Evolutionary conservation across 2,329 filamentous ascomycete species (phyloP).

Genomic region (Pyrenophora teres): DNA sequence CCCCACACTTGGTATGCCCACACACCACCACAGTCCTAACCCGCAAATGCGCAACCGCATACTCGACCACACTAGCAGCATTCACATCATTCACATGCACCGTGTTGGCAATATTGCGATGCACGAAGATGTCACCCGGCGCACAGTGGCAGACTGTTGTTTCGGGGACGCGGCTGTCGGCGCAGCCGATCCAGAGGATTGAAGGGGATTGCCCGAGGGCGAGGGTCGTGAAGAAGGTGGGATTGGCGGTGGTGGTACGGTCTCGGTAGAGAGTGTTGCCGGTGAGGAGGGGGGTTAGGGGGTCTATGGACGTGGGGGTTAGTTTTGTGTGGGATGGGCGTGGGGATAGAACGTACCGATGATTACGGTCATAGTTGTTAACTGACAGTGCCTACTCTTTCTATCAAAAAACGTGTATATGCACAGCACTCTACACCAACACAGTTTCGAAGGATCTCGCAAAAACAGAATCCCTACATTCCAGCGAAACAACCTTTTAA

Average conservation of each 20-base stretch:
- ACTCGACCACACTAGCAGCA: constrained; percentile 76
- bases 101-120: constrained; percentile 86
- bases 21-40: constrained; percentile 67
- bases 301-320: constrained; percentile 48
- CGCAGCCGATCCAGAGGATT: constrained; percentile 84
- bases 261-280: constrained; percentile 73
- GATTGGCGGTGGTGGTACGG: constrained; percentile 67
- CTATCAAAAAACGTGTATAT: no score
- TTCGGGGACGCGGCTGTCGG: constrained; percentile 83
- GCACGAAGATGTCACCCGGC: constrained; percentile 84
- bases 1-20: constrained; percentile 66
- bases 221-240: constrained; percentile 71
- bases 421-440: no score
- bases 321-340: neutral
- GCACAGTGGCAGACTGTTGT: constrained; percentile 78
- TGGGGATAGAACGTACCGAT: neutral
- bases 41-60: constrained; percentile 72
- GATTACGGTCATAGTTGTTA: no score
- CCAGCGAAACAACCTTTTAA: no score
- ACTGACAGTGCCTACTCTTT: no score
- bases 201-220: constrained; percentile 69
- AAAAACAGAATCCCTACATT: no score
- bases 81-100: constrained; percentile 65
- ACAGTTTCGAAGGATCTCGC: no score
- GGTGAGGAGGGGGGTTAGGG: constrained; percentile 66